phyloP scores from a whole-genome alignment of 768 basidiomycete genomes.

The Amanita jacksonii region DNA sequence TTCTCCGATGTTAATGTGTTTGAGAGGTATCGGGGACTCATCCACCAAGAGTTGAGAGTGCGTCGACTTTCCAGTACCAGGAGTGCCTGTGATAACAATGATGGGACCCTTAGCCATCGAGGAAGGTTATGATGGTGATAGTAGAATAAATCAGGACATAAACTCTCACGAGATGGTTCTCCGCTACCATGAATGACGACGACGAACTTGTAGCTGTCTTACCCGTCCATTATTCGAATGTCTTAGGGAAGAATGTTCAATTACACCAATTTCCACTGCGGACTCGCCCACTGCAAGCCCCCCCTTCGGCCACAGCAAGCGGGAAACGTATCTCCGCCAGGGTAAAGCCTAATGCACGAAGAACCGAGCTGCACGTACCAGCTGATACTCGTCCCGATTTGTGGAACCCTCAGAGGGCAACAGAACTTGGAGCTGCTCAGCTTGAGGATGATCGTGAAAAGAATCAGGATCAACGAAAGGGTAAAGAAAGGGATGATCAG shows the following conservation, averaged over 20 bases:
- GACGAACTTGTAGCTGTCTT: slow-evolving; percentile 61
- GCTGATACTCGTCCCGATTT: slow-evolving; percentile 75
- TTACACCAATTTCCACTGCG: slow-evolving; percentile 78
- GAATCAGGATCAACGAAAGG: slow-evolving; percentile 45
- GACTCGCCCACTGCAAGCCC: slow-evolving; percentile 61
- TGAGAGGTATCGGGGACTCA: slow-evolving; percentile 59
- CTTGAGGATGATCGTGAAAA: slow-evolving; percentile 72
- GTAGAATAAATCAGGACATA: slow-evolving; percentile 1
- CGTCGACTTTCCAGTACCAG: slow-evolving; percentile 94
- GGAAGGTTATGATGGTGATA: not conserved
- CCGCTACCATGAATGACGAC: slow-evolving; percentile 20
- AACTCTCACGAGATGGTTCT: not conserved
- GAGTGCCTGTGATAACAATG: slow-evolving; percentile 84
- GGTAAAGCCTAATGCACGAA: slow-evolving; percentile 50
- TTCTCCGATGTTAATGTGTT: slow-evolving; percentile 86
- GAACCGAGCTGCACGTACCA: slow-evolving; percentile 73
- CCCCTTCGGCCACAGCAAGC: slow-evolving; percentile 60
- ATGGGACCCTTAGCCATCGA: slow-evolving; percentile 37
- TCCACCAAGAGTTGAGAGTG: slow-evolving; percentile 78
- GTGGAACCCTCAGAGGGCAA: slow-evolving; percentile 66
- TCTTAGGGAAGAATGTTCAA: slow-evolving; percentile 53
- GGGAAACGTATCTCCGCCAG: slow-evolving; percentile 75
- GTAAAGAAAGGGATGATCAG: slow-evolving; percentile 28
- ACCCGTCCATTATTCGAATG: slow-evolving; percentile 64
- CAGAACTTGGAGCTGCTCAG: slow-evolving; percentile 54